Percentiles rank a stretch among this genome's conserved stretches.
These are phyloP conservation scores for Paraleonurus japonicus DNA, from an alignment of 257 asterid genomes.

Conservation along the genomic window DNA sequence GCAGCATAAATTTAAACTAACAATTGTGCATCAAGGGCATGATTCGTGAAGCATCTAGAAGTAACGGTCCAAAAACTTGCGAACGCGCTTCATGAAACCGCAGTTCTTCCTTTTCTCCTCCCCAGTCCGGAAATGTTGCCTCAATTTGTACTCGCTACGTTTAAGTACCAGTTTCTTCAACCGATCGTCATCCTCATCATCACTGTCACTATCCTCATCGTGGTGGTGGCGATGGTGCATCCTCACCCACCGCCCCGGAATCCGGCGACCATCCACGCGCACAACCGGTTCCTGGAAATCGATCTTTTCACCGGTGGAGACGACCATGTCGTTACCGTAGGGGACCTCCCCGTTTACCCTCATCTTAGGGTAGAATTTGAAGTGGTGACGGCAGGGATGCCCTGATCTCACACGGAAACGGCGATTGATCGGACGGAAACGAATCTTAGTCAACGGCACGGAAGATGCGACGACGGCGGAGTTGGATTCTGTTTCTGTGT, in stretches of 20 bases:
- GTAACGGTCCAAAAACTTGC: conserved; percentile 47
- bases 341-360: conserved; percentile 31
- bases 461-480: conserved; percentile 22
- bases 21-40: not conserved
- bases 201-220: conserved; percentile 29
- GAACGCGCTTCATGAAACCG: conserved; percentile 46
- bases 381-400: conserved; percentile 43
- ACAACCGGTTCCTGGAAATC: conserved; percentile 33
- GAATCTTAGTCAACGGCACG: conserved; percentile 29
- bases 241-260: conserved; percentile 34
- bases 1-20: not conserved
- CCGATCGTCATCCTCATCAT: conserved; percentile 27
- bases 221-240: conserved; percentile 34
- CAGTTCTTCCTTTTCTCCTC: conserved; percentile 23
- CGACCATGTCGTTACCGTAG: conserved; percentile 44
- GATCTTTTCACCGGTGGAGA: conserved; percentile 36
- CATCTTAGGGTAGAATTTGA: conserved; percentile 28
- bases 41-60: conserved; percentile 13
- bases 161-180: conserved; percentile 17
- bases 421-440: conserved; percentile 47
- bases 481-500: conserved; percentile 23
- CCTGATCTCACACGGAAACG: conserved; percentile 34
- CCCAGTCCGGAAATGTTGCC: conserved; percentile 25
- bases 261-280: conserved; percentile 26
- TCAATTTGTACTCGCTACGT: conserved; percentile 26